Percentiles rank a stretch among this genome's conserved stretches.
These are phyloP conservation scores for Aspergillus indologenus DNA, from an alignment of 495 filamentous ascomycete genomes.

Conservation along the genomic window DNA sequence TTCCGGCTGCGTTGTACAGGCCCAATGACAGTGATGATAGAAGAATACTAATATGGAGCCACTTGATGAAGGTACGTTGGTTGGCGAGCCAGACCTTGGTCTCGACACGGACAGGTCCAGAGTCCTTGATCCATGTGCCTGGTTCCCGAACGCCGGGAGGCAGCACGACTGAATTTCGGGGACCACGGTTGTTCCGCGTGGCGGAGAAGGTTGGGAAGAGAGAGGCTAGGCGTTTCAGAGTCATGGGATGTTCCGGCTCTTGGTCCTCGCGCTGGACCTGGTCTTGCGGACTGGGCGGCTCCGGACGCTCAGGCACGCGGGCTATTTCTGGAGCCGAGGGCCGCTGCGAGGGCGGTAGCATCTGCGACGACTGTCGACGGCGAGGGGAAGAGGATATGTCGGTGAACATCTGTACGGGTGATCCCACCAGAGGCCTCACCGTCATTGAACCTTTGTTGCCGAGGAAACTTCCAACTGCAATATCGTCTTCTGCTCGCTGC, in stretches of 20 bases:
- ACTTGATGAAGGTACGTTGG: slow-evolving; percentile 95
- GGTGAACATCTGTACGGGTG: slow-evolving; percentile 44
- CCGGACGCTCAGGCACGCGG: neutral
- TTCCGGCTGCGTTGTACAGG: slow-evolving; percentile 81
- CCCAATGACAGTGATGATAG: slow-evolving; percentile 78
- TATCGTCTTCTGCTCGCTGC: slow-evolving; percentile 77
- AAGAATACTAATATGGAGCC: slow-evolving; percentile 89
- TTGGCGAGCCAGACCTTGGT: slow-evolving; percentile 99
- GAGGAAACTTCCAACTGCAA: slow-evolving; percentile 83
- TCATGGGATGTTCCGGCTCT: slow-evolving; percentile 18
- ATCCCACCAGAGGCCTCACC: slow-evolving; percentile 51
- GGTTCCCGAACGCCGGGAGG: slow-evolving; percentile 87
- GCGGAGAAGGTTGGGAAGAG: slow-evolving; percentile 73
- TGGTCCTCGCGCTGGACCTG: slow-evolving; percentile 17
- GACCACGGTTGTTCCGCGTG: slow-evolving; percentile 63
- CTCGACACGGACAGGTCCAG: slow-evolving; percentile 84
- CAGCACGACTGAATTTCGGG: slow-evolving; percentile 45
- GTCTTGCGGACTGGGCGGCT: neutral
- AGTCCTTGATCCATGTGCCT: slow-evolving; percentile 84
- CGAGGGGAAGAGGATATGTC: slow-evolving; percentile 25
- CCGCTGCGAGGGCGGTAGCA: slow-evolving; percentile 20
- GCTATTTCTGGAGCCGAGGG: slow-evolving; percentile 20
- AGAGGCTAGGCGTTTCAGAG: slow-evolving; percentile 46
- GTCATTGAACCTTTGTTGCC: slow-evolving; percentile 46
- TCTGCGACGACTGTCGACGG: slow-evolving; percentile 24